These are phyloP conservation scores for Hypericum perforatum DNA, from an alignment of 345 rosid species.

Conservation along the genomic window DNA sequence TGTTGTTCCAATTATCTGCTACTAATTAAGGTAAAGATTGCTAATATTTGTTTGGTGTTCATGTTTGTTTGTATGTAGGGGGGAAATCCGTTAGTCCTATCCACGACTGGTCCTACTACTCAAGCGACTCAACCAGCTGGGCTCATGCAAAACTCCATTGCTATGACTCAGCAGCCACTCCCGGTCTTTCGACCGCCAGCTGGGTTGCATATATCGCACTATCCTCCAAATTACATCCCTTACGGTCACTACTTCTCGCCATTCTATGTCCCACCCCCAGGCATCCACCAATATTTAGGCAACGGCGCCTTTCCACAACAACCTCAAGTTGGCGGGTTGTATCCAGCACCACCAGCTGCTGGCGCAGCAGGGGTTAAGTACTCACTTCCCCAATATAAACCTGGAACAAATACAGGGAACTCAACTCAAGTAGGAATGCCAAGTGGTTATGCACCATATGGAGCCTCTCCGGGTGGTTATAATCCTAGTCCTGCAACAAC, in stretches of 20 bases:
- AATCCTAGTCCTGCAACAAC: slow-evolving; percentile 51
- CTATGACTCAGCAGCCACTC: slow-evolving; percentile 72
- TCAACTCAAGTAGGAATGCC: slow-evolving; percentile 67
- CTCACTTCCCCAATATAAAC: slow-evolving; percentile 69
- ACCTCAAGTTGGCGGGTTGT: slow-evolving; percentile 63
- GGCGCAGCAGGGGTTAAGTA: slow-evolving; percentile 65
- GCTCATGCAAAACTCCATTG: slow-evolving; percentile 65
- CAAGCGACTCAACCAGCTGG: slow-evolving; percentile 73
- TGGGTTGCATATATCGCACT: slow-evolving; percentile 77
- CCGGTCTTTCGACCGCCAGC: slow-evolving; percentile 79
- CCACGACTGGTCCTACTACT: slow-evolving; percentile 63
- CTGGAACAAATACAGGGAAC: slow-evolving; percentile 60
- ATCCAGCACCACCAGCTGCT: slow-evolving; percentile 58
- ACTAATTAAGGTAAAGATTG: too few species aligned
- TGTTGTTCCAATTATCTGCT: background rate
- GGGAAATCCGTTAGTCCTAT: slow-evolving; percentile 54
- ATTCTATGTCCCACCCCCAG: slow-evolving; percentile 59
- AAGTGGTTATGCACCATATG: slow-evolving; percentile 70
- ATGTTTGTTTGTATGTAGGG: slow-evolving; percentile 39
- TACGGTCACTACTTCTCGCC: slow-evolving; percentile 74
- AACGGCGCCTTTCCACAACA: slow-evolving; percentile 81
- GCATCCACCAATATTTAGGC: slow-evolving; percentile 65
- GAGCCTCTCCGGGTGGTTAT: slow-evolving; percentile 67
- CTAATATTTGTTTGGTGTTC: slow-evolving; percentile 4
- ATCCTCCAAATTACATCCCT: slow-evolving; percentile 73